phyloP scores from a whole-genome alignment of 192 early-diverging fungal genomes.

The Rhizoclosmatium sp. region DNA sequence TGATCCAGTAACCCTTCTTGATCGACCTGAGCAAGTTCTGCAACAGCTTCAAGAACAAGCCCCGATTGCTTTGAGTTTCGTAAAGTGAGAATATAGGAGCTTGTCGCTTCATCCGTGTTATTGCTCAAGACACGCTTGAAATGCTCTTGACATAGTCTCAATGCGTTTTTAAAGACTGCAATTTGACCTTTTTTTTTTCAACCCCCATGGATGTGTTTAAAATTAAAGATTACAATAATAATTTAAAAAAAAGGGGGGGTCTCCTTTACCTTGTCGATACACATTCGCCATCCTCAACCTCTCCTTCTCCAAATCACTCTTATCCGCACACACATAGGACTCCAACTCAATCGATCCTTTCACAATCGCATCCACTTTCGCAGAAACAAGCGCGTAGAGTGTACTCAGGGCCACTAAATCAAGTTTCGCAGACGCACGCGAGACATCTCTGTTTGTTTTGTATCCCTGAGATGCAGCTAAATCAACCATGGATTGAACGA shows the following conservation, averaged over 20 bases:
- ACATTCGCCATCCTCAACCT: constrained; percentile 27
- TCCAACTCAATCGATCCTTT: background rate
- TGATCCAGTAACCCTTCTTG: constrained; percentile 38
- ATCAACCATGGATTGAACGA: background rate
- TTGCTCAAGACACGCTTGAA: background rate
- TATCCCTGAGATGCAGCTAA: background rate
- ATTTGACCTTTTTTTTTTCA: background rate
- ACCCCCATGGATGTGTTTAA: too few species aligned
- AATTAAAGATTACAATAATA: background rate
- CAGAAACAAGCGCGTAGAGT: constrained; percentile 30
- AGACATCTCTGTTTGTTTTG: background rate
- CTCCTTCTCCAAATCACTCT: background rate
- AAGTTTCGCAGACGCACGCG: constrained; percentile 1
- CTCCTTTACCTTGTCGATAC: constrained; percentile 37
- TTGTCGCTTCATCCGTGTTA: background rate
- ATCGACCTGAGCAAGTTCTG: constrained; percentile 9
- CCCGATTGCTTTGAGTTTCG: constrained; percentile 18
- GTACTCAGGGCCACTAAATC: constrained; percentile 33
- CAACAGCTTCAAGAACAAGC: constrained; percentile 1
- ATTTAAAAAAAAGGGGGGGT: background rate
- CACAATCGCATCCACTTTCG: constrained; percentile 12
- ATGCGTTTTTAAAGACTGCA: background rate
- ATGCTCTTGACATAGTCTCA: background rate
- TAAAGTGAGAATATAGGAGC: background rate
- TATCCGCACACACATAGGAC: background rate